phyloP scores from a whole-genome alignment of 2,329 filamentous ascomycete species.

The Coniochaeta hoffmannii region DNA sequence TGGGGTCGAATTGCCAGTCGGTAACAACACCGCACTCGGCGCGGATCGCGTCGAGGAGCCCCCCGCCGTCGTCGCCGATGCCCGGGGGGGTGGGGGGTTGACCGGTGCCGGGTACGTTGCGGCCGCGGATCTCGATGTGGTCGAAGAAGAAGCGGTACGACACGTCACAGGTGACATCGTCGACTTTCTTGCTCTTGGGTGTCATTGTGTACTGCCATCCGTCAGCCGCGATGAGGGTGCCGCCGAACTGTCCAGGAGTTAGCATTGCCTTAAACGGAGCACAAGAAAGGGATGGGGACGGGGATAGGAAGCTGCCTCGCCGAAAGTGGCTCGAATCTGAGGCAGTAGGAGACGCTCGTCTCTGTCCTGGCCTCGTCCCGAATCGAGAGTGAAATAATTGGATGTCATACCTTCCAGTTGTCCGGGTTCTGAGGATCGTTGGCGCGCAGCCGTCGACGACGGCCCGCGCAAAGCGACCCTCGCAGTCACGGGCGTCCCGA shows the following conservation, averaged over 20 bases:
- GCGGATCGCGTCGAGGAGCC: background rate
- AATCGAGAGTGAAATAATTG: too few species aligned
- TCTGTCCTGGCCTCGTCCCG: too few species aligned
- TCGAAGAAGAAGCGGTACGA: background rate
- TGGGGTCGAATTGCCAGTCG: background rate
- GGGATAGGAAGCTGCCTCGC: too few species aligned
- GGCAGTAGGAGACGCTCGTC: too few species aligned
- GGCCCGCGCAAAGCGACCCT: background rate
- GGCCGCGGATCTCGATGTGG: background rate
- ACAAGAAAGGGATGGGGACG: too few species aligned
- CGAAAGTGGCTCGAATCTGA: too few species aligned
- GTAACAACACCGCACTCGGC: background rate
- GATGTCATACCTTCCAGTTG: background rate
- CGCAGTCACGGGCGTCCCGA: background rate
- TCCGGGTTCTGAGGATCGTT: background rate
- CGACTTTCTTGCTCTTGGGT: background rate
- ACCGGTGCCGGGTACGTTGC: background rate
- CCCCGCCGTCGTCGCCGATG: background rate
- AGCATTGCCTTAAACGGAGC: too few species aligned
- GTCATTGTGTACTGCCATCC: background rate
- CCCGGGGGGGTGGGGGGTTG: background rate
- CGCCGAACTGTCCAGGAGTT: too few species aligned
- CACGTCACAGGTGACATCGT: background rate
- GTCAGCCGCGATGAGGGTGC: background rate
- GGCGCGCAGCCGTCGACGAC: background rate